These are phyloP conservation scores for Candida pseudoviswanathii DNA, from an alignment of 1,139 yeast genomes.

Conservation along the genomic window DNA sequence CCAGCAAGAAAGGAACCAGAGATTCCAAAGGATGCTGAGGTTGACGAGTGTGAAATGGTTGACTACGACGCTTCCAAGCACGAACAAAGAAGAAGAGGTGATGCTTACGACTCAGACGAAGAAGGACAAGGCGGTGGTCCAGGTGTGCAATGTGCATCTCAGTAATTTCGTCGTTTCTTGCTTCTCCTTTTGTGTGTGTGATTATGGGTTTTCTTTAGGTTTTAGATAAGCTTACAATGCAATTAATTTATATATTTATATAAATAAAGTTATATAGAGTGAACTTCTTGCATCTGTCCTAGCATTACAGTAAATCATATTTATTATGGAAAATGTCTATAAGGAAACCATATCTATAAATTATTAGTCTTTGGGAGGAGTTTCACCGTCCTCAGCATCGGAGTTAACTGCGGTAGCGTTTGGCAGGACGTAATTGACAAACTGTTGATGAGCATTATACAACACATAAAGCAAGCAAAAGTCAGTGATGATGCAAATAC, in stretches of 20 bases:
- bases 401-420: slow-evolving; percentile 5
- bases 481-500: slow-evolving; percentile 24
- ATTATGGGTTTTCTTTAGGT: background rate
- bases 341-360: background rate
- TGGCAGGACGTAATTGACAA: slow-evolving; percentile 5
- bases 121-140: slow-evolving; percentile 64
- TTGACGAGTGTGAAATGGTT: slow-evolving; percentile 81
- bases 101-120: slow-evolving; percentile 66
- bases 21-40: slow-evolving; percentile 64
- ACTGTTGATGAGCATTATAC: slow-evolving; percentile 2
- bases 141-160: slow-evolving; percentile 89
- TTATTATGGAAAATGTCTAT: too few relatives aligned
- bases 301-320: too few relatives aligned
- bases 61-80: slow-evolving; percentile 67
- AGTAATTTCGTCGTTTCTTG: slow-evolving; percentile 35
- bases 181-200: background rate
- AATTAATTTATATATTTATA: background rate
- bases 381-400: slow-evolving; percentile 3
- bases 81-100: slow-evolving; percentile 47
- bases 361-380: background rate
- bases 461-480: slow-evolving; percentile 21
- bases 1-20: slow-evolving; percentile 61
- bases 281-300: background rate
- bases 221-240: slow-evolving; percentile 5
- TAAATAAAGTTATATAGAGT: background rate